Percentiles rank a stretch among this genome's conserved stretches.
phyloP scores from a whole-genome alignment of 2,329 filamentous ascomycete species.

The Neopestalotiopsis rosae region DNA sequence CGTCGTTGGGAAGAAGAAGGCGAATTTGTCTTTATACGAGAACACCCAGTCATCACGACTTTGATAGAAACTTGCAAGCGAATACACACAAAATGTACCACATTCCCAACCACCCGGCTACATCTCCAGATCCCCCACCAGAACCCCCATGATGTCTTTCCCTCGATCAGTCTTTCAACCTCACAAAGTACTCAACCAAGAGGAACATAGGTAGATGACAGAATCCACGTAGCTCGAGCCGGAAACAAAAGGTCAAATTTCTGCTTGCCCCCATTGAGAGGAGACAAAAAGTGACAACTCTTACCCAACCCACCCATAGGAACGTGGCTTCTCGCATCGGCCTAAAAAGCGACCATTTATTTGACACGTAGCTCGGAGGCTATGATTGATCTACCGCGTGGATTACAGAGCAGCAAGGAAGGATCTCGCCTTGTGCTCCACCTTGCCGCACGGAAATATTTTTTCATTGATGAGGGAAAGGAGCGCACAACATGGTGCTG shows the following conservation, averaged over 20 bases:
- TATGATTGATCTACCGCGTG: conserved; percentile 67
- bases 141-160: not conserved
- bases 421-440: conserved; percentile 77
- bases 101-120: conserved; percentile 16
- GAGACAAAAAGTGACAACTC: conserved; percentile 13
- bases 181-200: not conserved
- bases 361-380: conserved; percentile 19
- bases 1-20: too few species aligned
- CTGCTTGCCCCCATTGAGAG: not conserved
- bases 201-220: conserved; percentile 13
- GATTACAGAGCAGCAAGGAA: conserved; percentile 81
- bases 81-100: conserved; percentile 8
- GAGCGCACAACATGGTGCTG: not conserved
- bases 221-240: conserved; percentile 11
- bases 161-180: conserved; percentile 3
- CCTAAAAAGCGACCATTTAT: conserved; percentile 16
- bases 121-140: conserved; percentile 12
- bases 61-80: too few species aligned
- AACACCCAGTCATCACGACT: too few species aligned
- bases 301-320: conserved; percentile 18
- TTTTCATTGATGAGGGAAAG: not conserved
- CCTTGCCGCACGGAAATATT: conserved; percentile 68
- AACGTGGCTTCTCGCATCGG: conserved; percentile 17
- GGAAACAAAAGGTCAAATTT: conserved; percentile 19
- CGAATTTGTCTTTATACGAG: too few species aligned